Evolutionary conservation across 2,329 filamentous ascomycete species (phyloP).

Genomic region (Cladophialophora yegresii): DNA sequence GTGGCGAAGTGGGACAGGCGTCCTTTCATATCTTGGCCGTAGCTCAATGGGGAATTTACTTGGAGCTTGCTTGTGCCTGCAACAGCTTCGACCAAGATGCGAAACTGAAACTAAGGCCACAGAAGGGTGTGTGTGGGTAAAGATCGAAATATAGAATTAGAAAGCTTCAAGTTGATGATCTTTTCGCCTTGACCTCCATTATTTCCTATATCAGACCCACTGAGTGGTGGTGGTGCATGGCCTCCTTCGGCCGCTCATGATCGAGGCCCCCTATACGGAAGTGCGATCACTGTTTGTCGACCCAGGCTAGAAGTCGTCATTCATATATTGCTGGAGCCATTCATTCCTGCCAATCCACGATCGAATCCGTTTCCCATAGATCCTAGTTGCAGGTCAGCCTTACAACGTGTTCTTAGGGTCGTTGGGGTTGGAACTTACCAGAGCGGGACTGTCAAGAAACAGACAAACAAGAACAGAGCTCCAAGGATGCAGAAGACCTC

Average conservation of each 20-base stretch:
- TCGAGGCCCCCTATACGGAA: background rate
- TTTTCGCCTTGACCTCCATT: background rate
- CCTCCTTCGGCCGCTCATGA: too few relatives aligned
- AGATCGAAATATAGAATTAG: background rate
- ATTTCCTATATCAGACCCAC: too few relatives aligned
- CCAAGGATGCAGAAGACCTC: conserved; percentile 46
- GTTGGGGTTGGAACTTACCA: conserved; percentile 38
- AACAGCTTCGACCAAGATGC: background rate
- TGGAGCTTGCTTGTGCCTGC: background rate
- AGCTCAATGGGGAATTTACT: background rate
- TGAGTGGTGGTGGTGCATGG: too few relatives aligned
- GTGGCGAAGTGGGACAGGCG: conserved; percentile 10
- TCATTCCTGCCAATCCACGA: conserved; percentile 49
- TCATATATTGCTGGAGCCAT: conserved; percentile 31
- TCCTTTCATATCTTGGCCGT: conserved; percentile 11
- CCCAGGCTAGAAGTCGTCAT: conserved; percentile 26
- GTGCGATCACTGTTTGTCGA: background rate
- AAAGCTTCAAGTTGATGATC: background rate
- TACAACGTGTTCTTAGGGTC: background rate
- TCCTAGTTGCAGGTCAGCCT: conserved; percentile 34
- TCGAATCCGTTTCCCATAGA: conserved; percentile 53
- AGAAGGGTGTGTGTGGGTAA: too few relatives aligned
- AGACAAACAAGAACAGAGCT: conserved; percentile 52
- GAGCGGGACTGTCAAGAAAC: conserved; percentile 51
- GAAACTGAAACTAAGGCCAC: background rate